These are phyloP conservation scores for Phytophthora gonapodyides DNA, from an alignment of 352 stramenopile genomes.

Conservation along the genomic window DNA sequence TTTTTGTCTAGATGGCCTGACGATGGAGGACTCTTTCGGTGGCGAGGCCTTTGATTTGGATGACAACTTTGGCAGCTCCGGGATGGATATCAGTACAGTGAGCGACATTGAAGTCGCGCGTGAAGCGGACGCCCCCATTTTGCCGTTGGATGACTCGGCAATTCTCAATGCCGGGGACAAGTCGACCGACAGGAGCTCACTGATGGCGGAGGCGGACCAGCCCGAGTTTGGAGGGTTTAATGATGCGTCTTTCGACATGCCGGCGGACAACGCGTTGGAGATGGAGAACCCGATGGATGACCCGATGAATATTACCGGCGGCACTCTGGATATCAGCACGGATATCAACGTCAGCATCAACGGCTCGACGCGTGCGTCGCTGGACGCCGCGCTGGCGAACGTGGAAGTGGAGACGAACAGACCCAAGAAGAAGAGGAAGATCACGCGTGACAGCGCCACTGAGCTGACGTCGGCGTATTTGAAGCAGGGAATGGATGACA, in stretches of 20 bases:
- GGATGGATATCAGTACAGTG: constrained; percentile 65
- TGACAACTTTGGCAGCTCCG: constrained; percentile 54
- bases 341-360: constrained; percentile 74
- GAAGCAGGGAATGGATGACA: constrained; percentile 80
- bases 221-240: constrained; percentile 57
- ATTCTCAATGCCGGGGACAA: constrained; percentile 58
- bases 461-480: constrained; percentile 77
- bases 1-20: constrained; percentile 60
- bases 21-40: constrained; percentile 79
- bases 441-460: constrained; percentile 77
- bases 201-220: constrained; percentile 36
- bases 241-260: constrained; percentile 64
- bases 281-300: constrained; percentile 46
- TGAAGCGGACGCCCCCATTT: constrained; percentile 60
- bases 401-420: constrained; percentile 45
- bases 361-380: constrained; percentile 63
- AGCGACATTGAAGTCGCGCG: constrained; percentile 86
- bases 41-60: constrained; percentile 72
- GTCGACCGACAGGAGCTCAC: constrained; percentile 45
- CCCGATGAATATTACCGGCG: constrained; percentile 42
- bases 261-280: constrained; percentile 41
- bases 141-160: constrained; percentile 60
- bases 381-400: constrained; percentile 61
- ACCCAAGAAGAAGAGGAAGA: constrained; percentile 84
- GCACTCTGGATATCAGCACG: constrained; percentile 67